Evolutionary conservation across 176 grass and related monocot species (phyloP), one percentile per base, ranked within the genome.

Genomic region (Oryza longistaminata): DNA sequence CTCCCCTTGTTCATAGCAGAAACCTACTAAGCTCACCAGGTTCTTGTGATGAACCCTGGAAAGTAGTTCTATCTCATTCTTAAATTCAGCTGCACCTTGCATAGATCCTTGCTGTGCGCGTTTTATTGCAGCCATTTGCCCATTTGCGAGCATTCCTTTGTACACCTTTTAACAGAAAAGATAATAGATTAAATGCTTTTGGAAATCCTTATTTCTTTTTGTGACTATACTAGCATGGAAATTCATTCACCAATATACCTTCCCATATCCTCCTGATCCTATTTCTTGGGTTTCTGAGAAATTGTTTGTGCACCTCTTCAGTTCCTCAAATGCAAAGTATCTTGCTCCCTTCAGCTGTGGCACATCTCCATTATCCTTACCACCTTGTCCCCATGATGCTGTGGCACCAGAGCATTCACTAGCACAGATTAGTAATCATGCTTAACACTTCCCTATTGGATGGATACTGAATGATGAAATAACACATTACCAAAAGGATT

Each of bases 31-130:
- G 67, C 50, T 84, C 69, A 94, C 90, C 22, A 94, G 76, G 85
- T 94, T 94, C 79, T 92, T 94, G 76, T 94, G 93, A 84, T 94
- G 93, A 88, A 94, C 93, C 68, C 93, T 92, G 35, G 90, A 92
- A 9, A 94, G 75, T 49, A 92, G 65, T 85, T 92, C 90, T 60
- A 94, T 92, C 79, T 94, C 93, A 85, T 91, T 94, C 81, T 92
- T 94, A 85, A 94, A 94, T 80, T 94, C 93, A 64, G 77, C 66
- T 71, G 66, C 82, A 70, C 93, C 93, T 92, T 94, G 93, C 90
- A 88, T 92, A 46, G 93, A 94, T 83, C 90, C 90, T 86, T 92
- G 79, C 16, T 94, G 85, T 65, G 90, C 90, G 7, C 93, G 86
- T 83, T 94, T 94, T 85, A 92, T 88, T 77, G 93, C 93, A 70